Evolutionary conservation across 2,329 filamentous ascomycete species (phyloP).

Genomic region (Fusarium domesticum): DNA sequence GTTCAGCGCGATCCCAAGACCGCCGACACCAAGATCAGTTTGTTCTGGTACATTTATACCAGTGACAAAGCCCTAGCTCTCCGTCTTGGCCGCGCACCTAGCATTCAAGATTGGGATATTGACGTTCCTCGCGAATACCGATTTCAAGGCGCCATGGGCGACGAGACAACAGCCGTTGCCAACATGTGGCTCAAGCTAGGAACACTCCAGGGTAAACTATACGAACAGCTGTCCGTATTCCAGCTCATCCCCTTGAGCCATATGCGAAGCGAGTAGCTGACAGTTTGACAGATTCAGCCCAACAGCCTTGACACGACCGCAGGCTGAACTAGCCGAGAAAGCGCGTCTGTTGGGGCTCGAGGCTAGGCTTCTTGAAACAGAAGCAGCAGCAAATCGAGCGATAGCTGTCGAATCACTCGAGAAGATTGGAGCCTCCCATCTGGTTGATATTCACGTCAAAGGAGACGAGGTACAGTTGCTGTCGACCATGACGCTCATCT

Average conservation of each 20-base stretch:
- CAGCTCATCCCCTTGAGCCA: background rate
- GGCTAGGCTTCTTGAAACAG: slow-evolving; percentile 36
- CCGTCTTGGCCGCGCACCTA: slow-evolving; percentile 55
- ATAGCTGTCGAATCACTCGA: slow-evolving; percentile 38
- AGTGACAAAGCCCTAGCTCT: slow-evolving; percentile 58
- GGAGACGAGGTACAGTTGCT: slow-evolving; percentile 48
- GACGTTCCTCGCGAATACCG: slow-evolving; percentile 44
- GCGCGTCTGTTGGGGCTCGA: slow-evolving; percentile 40
- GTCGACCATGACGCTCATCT: slow-evolving; percentile 49
- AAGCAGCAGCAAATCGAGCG: slow-evolving; percentile 35
- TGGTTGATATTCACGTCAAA: slow-evolving; percentile 44
- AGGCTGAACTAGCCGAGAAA: slow-evolving; percentile 39
- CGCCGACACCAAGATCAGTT: slow-evolving; percentile 38
- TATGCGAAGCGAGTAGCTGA: slow-evolving; percentile 3
- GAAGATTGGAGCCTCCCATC: slow-evolving; percentile 37
- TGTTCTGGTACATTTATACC: slow-evolving; percentile 54
- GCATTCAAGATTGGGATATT: slow-evolving; percentile 60
- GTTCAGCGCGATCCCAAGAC: slow-evolving; percentile 32
- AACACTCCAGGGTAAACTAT: slow-evolving; percentile 56
- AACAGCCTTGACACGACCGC: slow-evolving; percentile 40
- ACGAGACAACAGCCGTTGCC: slow-evolving; percentile 40
- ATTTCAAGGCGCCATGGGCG: slow-evolving; percentile 40
- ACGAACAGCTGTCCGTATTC: slow-evolving; percentile 44
- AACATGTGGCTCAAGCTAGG: slow-evolving; percentile 54
- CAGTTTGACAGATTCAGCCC: slow-evolving; percentile 47